Percentiles rank a stretch among this genome's conserved stretches.
These are phyloP conservation scores for Dothiorella sarmentorum DNA, from an alignment of 2,329 filamentous ascomycete species.

Conservation along the genomic window DNA sequence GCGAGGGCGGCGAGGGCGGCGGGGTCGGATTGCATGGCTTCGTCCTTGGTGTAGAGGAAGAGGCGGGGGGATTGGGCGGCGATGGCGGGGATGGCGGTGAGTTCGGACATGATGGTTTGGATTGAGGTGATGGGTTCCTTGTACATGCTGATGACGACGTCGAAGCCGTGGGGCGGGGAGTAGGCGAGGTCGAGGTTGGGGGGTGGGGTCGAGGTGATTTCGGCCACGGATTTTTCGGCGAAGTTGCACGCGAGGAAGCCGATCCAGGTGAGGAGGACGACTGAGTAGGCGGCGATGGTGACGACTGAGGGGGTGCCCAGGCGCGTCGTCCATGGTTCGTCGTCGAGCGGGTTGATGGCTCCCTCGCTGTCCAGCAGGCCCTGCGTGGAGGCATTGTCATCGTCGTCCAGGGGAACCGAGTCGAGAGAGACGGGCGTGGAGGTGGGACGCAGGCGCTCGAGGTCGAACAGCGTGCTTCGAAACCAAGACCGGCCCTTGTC, in stretches of 20 bases:
- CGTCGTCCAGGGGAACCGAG: background rate
- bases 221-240: background rate
- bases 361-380: background rate
- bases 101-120: slow-evolving; percentile 23
- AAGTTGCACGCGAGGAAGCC: slow-evolving; percentile 14
- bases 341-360: background rate
- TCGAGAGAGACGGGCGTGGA: background rate
- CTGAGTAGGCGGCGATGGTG: slow-evolving; percentile 6
- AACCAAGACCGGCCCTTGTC: background rate
- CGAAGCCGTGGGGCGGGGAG: slow-evolving; percentile 23
- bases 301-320: background rate
- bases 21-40: slow-evolving; percentile 21
- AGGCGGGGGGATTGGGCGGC: slow-evolving; percentile 22
- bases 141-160: slow-evolving; percentile 40
- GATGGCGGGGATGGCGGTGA: slow-evolving; percentile 26
- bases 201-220: background rate
- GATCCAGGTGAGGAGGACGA: slow-evolving; percentile 9
- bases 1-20: slow-evolving; percentile 23
- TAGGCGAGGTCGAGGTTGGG: slow-evolving; percentile 26
- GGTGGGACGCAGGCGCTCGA: background rate
- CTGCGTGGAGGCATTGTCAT: background rate
- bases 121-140: slow-evolving; percentile 32
- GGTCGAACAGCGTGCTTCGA: background rate
- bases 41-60: slow-evolving; percentile 35
- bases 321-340: background rate